These are phyloP conservation scores for Ormosia semicastrata DNA, from an alignment of 306 rosid species.

Conservation along the genomic window DNA sequence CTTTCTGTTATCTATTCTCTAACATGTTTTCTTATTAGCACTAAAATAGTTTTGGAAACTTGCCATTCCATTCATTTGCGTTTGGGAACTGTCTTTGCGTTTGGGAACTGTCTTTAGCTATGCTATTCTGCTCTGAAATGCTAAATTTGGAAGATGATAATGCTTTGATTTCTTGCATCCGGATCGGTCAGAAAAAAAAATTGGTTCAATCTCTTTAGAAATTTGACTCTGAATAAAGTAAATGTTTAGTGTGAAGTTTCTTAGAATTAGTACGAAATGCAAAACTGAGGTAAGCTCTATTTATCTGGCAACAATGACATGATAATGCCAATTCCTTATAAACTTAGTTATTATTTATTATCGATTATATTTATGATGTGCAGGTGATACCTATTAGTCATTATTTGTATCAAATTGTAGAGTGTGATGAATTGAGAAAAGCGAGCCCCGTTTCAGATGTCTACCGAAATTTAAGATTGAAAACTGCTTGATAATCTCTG, in stretches of 20 bases:
- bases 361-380: background rate
- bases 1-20: background rate
- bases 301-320: background rate
- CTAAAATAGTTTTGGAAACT: slow-evolving; percentile 6
- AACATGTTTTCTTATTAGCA: slow-evolving; percentile 5
- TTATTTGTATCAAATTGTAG: background rate
- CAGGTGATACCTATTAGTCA: background rate
- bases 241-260: background rate
- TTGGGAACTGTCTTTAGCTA: background rate
- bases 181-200: background rate
- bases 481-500: too few relatives aligned
- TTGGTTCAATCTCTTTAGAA: background rate
- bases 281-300: background rate
- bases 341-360: background rate
- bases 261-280: background rate
- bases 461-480: background rate
- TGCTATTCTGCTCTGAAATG: slow-evolving; percentile 14
- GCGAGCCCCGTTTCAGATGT: background rate
- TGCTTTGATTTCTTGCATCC: background rate
- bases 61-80: background rate
- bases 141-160: background rate
- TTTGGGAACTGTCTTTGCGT: background rate
- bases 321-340: background rate
- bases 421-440: background rate
- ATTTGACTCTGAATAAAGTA: background rate